A percentile compares a stretch with the other conserved stretches of the same genome.
These are phyloP conservation scores for Mrakiaceae sp. DNA, from an alignment of 1,284 basidiomycete species.

Conservation along the genomic window DNA sequence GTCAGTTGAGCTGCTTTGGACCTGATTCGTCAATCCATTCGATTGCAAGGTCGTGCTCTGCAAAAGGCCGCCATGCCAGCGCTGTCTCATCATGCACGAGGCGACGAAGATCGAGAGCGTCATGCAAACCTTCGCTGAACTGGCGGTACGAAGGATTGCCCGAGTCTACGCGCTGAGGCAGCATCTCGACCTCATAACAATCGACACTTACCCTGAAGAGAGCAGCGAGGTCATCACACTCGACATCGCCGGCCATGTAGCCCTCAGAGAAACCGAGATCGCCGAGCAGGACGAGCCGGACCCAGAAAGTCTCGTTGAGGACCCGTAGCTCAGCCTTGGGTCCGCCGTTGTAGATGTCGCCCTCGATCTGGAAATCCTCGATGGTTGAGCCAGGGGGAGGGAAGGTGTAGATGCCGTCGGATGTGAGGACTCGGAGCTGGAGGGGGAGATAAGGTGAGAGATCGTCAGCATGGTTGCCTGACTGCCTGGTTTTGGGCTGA, in stretches of 20 bases:
- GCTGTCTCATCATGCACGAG: no score
- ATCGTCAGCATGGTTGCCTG: slow-evolving; percentile 21
- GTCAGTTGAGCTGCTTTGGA: not conserved
- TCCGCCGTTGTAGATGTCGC: slow-evolving; percentile 12
- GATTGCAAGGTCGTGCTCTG: no score
- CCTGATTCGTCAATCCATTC: not conserved
- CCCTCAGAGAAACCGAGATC: slow-evolving; percentile 77
- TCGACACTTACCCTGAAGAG: slow-evolving; percentile 58
- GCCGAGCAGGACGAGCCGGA: slow-evolving; percentile 59
- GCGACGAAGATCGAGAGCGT: no score
- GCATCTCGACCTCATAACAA: no score
- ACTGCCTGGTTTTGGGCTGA: not conserved
- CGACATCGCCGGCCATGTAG: slow-evolving; percentile 63
- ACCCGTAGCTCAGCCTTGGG: slow-evolving; percentile 49
- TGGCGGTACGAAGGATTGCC: no score
- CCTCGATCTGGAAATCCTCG: slow-evolving; percentile 12
- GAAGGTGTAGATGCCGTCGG: slow-evolving; percentile 39
- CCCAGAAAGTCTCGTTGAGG: slow-evolving; percentile 64
- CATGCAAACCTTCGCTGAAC: no score
- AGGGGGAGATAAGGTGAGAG: slow-evolving; percentile 37
- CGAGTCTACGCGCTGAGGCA: no score
- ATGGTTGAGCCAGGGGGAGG: slow-evolving; percentile 27
- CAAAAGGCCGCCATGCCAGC: no score
- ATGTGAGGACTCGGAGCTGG: slow-evolving; percentile 34
- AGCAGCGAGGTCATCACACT: slow-evolving; percentile 55